phyloP scores from a whole-genome alignment of 805 yeast species.

The Candida parachauliodes region DNA sequence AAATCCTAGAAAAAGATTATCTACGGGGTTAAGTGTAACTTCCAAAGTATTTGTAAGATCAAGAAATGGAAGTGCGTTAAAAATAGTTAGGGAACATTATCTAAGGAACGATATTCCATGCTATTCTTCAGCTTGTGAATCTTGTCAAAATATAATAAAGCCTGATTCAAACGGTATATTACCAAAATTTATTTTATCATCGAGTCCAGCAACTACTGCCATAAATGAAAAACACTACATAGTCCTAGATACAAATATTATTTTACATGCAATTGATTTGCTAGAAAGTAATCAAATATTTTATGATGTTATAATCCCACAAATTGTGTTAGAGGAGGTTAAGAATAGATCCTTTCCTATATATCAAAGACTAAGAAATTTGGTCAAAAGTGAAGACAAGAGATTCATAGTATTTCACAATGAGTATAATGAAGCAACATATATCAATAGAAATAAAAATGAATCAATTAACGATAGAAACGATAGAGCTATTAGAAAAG shows the following conservation, averaged over 20 bases:
- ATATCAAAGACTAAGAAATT: constrained; percentile 74
- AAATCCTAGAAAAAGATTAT: constrained; percentile 31
- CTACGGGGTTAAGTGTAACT: constrained; percentile 55
- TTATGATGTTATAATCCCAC: constrained; percentile 91
- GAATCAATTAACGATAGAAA: constrained; percentile 87
- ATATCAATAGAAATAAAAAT: constrained; percentile 52
- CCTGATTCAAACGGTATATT: constrained; percentile 66
- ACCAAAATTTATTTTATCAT: constrained; percentile 66
- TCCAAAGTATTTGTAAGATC: constrained; percentile 91
- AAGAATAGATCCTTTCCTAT: constrained; percentile 83
- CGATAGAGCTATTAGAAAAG: constrained; percentile 81
- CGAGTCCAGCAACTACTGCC: constrained; percentile 48
- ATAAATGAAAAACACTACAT: constrained; percentile 71
- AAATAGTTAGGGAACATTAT: constrained; percentile 92
- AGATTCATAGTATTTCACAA: constrained; percentile 90
- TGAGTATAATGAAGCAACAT: constrained; percentile 77
- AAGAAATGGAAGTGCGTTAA: constrained; percentile 83
- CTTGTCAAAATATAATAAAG: constrained; percentile 53
- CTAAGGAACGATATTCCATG: constrained; percentile 91
- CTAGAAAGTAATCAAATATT: constrained; percentile 74
- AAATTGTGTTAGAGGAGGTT: constrained; percentile 91
- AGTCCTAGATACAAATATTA: constrained; percentile 84
- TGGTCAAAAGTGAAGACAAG: constrained; percentile 73
- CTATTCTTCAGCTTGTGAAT: constrained; percentile 63
- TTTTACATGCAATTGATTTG: constrained; percentile 83